These are phyloP conservation scores for Actinomortierella ambigua DNA, from an alignment of 371 early-diverging fungal genomes.

Conservation along the genomic window DNA sequence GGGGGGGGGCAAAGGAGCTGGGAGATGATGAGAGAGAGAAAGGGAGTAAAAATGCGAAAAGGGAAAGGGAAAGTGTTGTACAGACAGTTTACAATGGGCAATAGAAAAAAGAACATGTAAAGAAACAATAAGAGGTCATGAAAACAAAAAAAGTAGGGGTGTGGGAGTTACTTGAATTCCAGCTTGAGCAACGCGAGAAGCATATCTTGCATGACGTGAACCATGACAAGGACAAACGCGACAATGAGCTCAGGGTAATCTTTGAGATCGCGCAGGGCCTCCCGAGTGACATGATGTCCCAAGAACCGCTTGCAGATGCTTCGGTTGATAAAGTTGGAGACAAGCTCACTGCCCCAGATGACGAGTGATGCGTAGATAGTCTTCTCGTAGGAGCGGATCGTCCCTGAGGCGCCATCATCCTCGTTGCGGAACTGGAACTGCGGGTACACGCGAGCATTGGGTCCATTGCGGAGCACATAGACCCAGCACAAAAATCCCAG, in stretches of 20 bases:
- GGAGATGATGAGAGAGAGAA: no score
- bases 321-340: slow-evolving; percentile 64
- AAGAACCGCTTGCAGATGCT: slow-evolving; percentile 53
- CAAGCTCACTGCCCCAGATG: slow-evolving; percentile 71
- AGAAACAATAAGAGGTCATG: no score
- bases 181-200: slow-evolving; percentile 69
- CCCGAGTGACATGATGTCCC: slow-evolving; percentile 60
- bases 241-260: slow-evolving; percentile 72
- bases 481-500: slow-evolving; percentile 75
- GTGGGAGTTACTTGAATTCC: slow-evolving; percentile 57
- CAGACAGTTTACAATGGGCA: no score
- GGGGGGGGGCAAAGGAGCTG: no score
- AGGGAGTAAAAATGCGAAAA: no score
- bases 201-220: slow-evolving; percentile 77
- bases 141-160: not conserved
- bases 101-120: no score
- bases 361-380: slow-evolving; percentile 63
- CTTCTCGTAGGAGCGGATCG: slow-evolving; percentile 51
- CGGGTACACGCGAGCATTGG: slow-evolving; percentile 68
- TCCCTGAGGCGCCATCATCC: slow-evolving; percentile 13
- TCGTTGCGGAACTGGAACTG: slow-evolving; percentile 67
- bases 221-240: slow-evolving; percentile 68
- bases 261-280: slow-evolving; percentile 67
- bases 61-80: no score
- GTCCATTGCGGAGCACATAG: slow-evolving; percentile 71